These are phyloP conservation scores for Candida andamanensis DNA, from an alignment of 805 yeast genomes.

Conservation along the genomic window DNA sequence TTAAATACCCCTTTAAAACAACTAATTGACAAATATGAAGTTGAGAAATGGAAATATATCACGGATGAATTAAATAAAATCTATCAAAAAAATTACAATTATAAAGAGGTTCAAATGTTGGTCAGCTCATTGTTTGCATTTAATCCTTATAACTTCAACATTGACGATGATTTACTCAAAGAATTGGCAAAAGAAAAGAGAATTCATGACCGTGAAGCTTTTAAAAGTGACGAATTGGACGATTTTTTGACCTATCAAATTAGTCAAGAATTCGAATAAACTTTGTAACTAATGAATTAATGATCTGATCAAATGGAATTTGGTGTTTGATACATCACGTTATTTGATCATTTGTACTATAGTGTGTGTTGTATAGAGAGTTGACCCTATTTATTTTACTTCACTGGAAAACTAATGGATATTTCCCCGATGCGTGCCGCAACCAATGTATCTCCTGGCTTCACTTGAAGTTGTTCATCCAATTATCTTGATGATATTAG, in stretches of 20 bases:
- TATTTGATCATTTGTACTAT: too few relatives aligned
- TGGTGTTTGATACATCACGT: too few relatives aligned
- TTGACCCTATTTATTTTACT: too few relatives aligned
- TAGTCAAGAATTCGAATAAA: slow-evolving; percentile 5
- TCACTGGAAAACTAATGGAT: too few relatives aligned
- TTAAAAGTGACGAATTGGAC: slow-evolving; percentile 10
- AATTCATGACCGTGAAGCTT: slow-evolving; percentile 26
- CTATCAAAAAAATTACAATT: slow-evolving; percentile 47
- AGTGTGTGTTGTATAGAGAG: too few relatives aligned
- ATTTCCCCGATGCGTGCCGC: too few relatives aligned
- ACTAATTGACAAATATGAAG: slow-evolving; percentile 63
- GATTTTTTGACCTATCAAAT: slow-evolving; percentile 11
- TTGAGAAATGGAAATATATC: slow-evolving; percentile 65
- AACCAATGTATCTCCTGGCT: too few relatives aligned
- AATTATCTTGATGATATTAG: too few relatives aligned
- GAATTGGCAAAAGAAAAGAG: slow-evolving; percentile 36
- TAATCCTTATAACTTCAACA: slow-evolving; percentile 55
- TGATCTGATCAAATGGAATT: too few relatives aligned
- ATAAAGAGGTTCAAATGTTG: slow-evolving; percentile 51
- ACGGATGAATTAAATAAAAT: slow-evolving; percentile 55
- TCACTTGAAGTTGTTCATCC: too few relatives aligned
- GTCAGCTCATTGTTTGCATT: slow-evolving; percentile 48
- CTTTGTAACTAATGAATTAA: too few relatives aligned
- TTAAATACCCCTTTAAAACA: slow-evolving; percentile 48
- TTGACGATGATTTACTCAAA: slow-evolving; percentile 40